Conservation (phyloP, 2,329 filamentous ascomycete species). For the Lecanosticta acicola region DNA sequence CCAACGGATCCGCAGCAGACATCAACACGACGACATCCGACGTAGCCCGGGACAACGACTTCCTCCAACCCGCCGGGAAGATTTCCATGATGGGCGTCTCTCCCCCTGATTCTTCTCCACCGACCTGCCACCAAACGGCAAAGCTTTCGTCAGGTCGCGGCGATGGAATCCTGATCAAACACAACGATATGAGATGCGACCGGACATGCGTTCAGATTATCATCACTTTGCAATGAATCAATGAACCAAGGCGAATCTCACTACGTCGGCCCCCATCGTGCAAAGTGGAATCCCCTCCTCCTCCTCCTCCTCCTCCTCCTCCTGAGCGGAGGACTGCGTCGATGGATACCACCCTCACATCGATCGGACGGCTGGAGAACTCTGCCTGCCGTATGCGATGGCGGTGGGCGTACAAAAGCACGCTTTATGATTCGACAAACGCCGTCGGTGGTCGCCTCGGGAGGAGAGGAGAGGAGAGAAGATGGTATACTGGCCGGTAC, state of each 20-base stretch:
- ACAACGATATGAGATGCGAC: no score
- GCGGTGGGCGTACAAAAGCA: constrained; percentile 47
- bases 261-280: constrained; percentile 41
- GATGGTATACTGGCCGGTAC: constrained; percentile 44
- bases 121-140: constrained; percentile 50
- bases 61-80: constrained; percentile 35
- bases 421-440: constrained; percentile 21
- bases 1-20: constrained; percentile 45
- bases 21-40: constrained; percentile 44
- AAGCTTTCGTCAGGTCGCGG: constrained; percentile 60
- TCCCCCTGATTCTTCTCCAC: constrained; percentile 54
- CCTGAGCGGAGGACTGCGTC: constrained; percentile 47
- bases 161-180: no score
- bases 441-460: constrained; percentile 19
- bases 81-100: constrained; percentile 47
- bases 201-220: no score
- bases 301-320: no score
- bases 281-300: constrained; percentile 26
- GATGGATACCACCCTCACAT: constrained; percentile 46
- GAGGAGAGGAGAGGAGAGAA: constrained; percentile 28
- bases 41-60: constrained; percentile 33
- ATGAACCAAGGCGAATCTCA: constrained; percentile 49
- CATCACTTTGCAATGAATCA: constrained; percentile 33
- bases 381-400: constrained; percentile 49
- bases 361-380: constrained; percentile 39